These are phyloP conservation scores for Rhododendron ferrugineum DNA, from an alignment of 148 eudicot species.

Conservation along the genomic window DNA sequence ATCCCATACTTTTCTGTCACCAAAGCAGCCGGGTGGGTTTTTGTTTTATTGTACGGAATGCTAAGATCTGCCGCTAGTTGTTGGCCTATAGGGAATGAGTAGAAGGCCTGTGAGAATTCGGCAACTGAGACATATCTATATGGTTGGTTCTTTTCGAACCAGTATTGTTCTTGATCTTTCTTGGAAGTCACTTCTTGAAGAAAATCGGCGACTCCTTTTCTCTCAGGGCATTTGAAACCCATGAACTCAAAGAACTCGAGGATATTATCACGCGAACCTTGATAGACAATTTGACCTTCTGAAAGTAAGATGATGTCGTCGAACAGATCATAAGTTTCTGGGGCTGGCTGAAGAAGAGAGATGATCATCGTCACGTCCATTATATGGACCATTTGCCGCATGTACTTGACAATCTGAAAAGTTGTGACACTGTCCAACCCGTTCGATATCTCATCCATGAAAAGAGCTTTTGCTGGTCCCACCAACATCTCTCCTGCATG, in stretches of 20 bases:
- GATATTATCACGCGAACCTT: slow-evolving; percentile 35
- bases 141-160: slow-evolving; percentile 27
- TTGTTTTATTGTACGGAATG: slow-evolving; percentile 32
- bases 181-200: slow-evolving; percentile 42
- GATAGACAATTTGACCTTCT: slow-evolving; percentile 39
- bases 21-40: slow-evolving; percentile 39
- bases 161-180: slow-evolving; percentile 44
- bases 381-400: slow-evolving; percentile 45
- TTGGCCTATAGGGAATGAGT: slow-evolving; percentile 28
- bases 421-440: slow-evolving; percentile 46
- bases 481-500: slow-evolving; percentile 42
- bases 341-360: slow-evolving; percentile 48
- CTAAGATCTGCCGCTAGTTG: slow-evolving; percentile 19
- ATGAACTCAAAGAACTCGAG: slow-evolving; percentile 38
- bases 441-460: slow-evolving; percentile 44
- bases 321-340: slow-evolving; percentile 39
- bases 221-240: slow-evolving; percentile 47
- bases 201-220: slow-evolving; percentile 48
- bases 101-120: slow-evolving; percentile 26
- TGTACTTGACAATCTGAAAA: slow-evolving; percentile 29
- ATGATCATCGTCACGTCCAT: slow-evolving; percentile 43
- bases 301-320: slow-evolving; percentile 45
- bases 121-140: slow-evolving; percentile 27
- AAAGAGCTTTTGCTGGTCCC: slow-evolving; percentile 43
- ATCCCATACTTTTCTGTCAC: slow-evolving; percentile 52